A percentile compares a stretch with the other conserved stretches of the same genome.
phyloP scores from a whole-genome alignment of 352 stramenopile species.

The Globisporangium nodosum region DNA sequence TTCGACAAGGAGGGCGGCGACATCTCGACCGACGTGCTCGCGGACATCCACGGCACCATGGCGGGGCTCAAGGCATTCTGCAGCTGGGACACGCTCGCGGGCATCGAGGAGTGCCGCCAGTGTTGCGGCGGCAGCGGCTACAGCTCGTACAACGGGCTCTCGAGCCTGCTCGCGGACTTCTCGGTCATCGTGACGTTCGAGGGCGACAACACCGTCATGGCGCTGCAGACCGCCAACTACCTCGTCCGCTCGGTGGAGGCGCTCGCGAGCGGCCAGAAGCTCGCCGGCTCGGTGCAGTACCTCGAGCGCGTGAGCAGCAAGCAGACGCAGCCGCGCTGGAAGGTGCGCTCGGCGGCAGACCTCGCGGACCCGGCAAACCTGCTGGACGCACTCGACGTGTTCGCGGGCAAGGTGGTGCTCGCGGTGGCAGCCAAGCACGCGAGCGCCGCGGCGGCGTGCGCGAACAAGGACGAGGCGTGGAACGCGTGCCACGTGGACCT shows the following conservation, averaged over 20 bases:
- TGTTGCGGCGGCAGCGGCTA: slow-evolving; percentile 95
- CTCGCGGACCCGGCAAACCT: slow-evolving; percentile 28
- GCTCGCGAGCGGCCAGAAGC: slow-evolving; percentile 36
- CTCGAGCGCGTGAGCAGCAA: slow-evolving; percentile 30
- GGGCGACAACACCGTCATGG: slow-evolving; percentile 96
- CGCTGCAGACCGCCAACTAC: slow-evolving; percentile 88
- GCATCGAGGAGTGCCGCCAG: slow-evolving; percentile 94
- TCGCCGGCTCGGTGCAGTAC: slow-evolving; percentile 59
- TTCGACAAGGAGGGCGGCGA: slow-evolving; percentile 79
- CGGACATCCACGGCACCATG: slow-evolving; percentile 93
- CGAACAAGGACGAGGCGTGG: slow-evolving; percentile 34
- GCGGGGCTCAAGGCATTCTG: slow-evolving; percentile 93
- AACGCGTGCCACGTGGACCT: slow-evolving; percentile 76
- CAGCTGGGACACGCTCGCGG: slow-evolving; percentile 83
- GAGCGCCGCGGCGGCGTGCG: slow-evolving; percentile 11
- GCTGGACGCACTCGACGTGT: slow-evolving; percentile 41
- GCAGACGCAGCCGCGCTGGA: slow-evolving; percentile 27
- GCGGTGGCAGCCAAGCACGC: slow-evolving; percentile 32
- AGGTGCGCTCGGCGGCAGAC: slow-evolving; percentile 19
- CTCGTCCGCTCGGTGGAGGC: slow-evolving; percentile 57
- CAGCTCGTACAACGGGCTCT: slow-evolving; percentile 86
- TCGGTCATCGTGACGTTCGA: slow-evolving; percentile 96
- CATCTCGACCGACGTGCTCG: slow-evolving; percentile 66
- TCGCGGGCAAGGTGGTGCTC: slow-evolving; percentile 45
- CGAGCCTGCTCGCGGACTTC: slow-evolving; percentile 90